A percentile compares a stretch with the other conserved stretches of the same genome.
phyloP scores from a whole-genome alignment of 2,329 filamentous ascomycete genomes.

The Aspergillus candidus region DNA sequence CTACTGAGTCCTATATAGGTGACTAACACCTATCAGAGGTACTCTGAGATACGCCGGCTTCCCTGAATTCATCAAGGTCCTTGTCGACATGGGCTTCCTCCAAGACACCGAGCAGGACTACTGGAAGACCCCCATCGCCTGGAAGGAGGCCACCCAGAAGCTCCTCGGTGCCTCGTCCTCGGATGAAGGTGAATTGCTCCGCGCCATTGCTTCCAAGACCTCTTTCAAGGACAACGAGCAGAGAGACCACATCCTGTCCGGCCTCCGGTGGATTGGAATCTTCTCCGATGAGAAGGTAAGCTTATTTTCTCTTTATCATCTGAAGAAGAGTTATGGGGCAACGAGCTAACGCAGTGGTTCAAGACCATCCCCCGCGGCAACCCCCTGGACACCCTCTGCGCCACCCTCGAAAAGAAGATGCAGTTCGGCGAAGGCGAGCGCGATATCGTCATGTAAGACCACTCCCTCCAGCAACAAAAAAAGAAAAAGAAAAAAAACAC shows the following conservation, averaged over 20 bases:
- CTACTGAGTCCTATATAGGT: no score
- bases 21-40: slow-evolving; percentile 66
- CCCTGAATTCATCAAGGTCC: slow-evolving; percentile 79
- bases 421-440: slow-evolving; percentile 75
- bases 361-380: slow-evolving; percentile 65
- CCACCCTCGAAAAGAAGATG: slow-evolving; percentile 86
- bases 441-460: slow-evolving; percentile 61
- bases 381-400: slow-evolving; percentile 86
- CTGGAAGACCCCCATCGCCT: slow-evolving; percentile 63
- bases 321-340: no score
- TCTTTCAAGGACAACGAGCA: slow-evolving; percentile 64
- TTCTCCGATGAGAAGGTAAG: slow-evolving; percentile 56
- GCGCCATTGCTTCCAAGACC: slow-evolving; percentile 68
- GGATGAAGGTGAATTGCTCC: slow-evolving; percentile 62
- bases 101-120: slow-evolving; percentile 60
- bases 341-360: no score
- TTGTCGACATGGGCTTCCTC: slow-evolving; percentile 88
- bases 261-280: slow-evolving; percentile 64
- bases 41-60: slow-evolving; percentile 85
- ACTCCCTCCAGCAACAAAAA: no score
- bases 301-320: no score
- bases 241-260: slow-evolving; percentile 62
- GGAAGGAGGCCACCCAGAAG: slow-evolving; percentile 79
- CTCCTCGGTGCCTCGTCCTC: slow-evolving; percentile 64
- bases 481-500: no score